phyloP scores from a whole-genome alignment of 225 moss, liverwort and hornwort species.

The Pseudoscleropodium purum region DNA sequence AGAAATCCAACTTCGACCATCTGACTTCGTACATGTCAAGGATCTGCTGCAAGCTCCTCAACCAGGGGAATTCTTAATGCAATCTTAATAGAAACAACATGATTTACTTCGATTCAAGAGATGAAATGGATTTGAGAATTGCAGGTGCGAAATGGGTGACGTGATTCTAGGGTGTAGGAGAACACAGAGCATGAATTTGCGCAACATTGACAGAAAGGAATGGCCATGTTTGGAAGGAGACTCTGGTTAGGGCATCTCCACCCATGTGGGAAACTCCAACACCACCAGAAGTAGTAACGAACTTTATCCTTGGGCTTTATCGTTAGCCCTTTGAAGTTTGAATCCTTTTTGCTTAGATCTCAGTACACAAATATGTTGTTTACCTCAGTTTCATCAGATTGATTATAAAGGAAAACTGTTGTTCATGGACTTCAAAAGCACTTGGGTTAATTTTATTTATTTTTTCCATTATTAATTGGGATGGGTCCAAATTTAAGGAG shows the following conservation, averaged over 20 bases:
- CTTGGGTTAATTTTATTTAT: no score
- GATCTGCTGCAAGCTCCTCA: background rate
- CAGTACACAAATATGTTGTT: background rate
- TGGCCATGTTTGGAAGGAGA: background rate
- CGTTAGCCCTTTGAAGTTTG: background rate
- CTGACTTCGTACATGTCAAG: background rate
- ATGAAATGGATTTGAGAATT: background rate
- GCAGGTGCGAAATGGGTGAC: background rate
- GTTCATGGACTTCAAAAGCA: background rate
- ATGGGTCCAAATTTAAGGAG: background rate
- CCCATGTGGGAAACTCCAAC: background rate
- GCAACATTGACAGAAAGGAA: background rate
- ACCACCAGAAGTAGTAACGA: background rate
- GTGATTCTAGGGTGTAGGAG: background rate
- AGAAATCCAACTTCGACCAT: background rate
- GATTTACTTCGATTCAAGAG: background rate
- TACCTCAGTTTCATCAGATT: background rate
- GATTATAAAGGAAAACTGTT: rapidly evolving
- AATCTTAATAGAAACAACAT: background rate
- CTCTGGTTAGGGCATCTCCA: background rate
- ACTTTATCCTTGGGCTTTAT: background rate
- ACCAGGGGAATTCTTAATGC: background rate
- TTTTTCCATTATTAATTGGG: background rate
- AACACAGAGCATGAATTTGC: background rate
- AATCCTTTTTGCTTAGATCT: background rate